These are phyloP conservation scores for Graphilbum fragrans DNA, from an alignment of 2,329 filamentous ascomycete genomes.

Conservation along the genomic window DNA sequence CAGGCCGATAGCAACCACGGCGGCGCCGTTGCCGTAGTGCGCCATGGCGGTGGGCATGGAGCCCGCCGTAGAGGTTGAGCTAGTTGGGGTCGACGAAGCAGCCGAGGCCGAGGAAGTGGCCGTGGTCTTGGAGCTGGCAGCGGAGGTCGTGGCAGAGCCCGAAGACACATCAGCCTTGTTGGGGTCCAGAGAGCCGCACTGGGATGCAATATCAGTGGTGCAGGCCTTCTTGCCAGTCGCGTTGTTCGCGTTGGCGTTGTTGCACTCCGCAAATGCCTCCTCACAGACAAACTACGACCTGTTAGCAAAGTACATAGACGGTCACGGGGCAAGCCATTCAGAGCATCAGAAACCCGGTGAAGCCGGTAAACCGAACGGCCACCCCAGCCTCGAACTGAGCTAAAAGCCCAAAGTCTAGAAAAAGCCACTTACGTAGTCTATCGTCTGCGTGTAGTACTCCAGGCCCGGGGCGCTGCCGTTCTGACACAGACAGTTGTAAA, in stretches of 20 bases:
- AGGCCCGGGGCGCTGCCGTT: conserved; percentile 38
- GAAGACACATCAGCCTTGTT: conserved; percentile 18
- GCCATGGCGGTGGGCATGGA: conserved; percentile 19
- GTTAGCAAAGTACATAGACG: not conserved
- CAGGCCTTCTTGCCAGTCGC: conserved; percentile 33
- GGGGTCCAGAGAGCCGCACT: conserved; percentile 34
- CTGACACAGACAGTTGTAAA: conserved; percentile 35
- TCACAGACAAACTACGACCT: conserved; percentile 36
- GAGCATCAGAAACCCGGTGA: too few species aligned
- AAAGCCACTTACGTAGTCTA: conserved; percentile 30
- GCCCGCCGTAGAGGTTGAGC: conserved; percentile 12
- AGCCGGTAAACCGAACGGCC: too few species aligned
- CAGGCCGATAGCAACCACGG: conserved; percentile 36
- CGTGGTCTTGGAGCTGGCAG: conserved; percentile 7
- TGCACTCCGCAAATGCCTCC: conserved; percentile 35
- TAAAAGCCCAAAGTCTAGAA: too few species aligned
- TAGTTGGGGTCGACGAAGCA: not conserved
- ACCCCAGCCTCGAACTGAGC: too few species aligned
- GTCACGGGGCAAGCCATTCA: not conserved
- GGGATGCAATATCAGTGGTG: conserved; percentile 30
- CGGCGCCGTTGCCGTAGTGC: conserved; percentile 30
- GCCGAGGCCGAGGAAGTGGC: conserved; percentile 12
- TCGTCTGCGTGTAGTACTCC: conserved; percentile 39
- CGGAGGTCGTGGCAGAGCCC: conserved; percentile 11
- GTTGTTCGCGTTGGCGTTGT: conserved; percentile 26